Conservation (phyloP, 768 basidiomycete genomes). For the Sporobolomyces roseus region DNA sequence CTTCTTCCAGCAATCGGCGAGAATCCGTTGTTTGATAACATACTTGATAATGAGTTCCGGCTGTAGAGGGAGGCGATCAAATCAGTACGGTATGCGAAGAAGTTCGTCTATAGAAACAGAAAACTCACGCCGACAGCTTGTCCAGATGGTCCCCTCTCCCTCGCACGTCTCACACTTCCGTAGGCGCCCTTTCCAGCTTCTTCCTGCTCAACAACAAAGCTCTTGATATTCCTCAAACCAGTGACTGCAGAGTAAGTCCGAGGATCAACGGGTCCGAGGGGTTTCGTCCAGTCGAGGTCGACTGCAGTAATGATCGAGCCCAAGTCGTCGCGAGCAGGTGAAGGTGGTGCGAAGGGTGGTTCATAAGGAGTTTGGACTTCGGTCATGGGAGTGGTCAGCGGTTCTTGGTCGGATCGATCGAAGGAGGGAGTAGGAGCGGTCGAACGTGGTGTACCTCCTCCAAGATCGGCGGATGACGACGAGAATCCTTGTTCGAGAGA, state of each 20-base stretch:
- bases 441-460: neutral
- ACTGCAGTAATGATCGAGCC: conserved; percentile 19
- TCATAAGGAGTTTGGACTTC: conserved; percentile 16
- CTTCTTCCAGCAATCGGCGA: conserved; percentile 99
- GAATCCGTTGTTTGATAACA: conserved; percentile 94
- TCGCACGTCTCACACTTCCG: conserved; percentile 84
- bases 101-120: conserved; percentile 14
- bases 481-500: conserved; percentile 7
- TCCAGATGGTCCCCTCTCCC: conserved; percentile 70
- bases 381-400: neutral
- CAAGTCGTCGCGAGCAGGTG: conserved; percentile 4
- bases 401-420: neutral
- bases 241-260: conserved; percentile 49
- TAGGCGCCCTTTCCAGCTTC: conserved; percentile 86
- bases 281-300: conserved; percentile 45
- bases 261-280: conserved; percentile 48
- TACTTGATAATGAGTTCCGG: conserved; percentile 92
- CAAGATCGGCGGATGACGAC: neutral
- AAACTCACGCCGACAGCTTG: conserved; percentile 69
- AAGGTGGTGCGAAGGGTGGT: conserved; percentile 4
- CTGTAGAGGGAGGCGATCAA: conserved; percentile 50
- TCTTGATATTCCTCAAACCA: conserved; percentile 71
- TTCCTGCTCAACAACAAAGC: conserved; percentile 78
- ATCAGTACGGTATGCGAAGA: conserved; percentile 6
- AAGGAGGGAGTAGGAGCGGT: conserved; percentile 1